phyloP scores from a whole-genome alignment of 2,329 filamentous ascomycete genomes.

The Thelonectria rubi region DNA sequence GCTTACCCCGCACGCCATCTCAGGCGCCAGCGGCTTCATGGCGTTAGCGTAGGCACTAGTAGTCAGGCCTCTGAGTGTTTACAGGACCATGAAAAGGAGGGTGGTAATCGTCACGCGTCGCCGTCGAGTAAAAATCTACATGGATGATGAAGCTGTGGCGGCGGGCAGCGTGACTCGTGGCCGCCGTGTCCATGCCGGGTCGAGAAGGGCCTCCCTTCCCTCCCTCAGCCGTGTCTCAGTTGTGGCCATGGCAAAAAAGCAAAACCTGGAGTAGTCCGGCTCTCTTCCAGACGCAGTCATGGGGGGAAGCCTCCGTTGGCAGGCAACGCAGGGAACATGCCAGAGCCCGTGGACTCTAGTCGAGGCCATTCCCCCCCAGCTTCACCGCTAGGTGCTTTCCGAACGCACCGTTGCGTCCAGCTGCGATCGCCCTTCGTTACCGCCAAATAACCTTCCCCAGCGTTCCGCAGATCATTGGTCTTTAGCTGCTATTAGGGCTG shows the following conservation, averaged over 20 bases:
- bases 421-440: not conserved
- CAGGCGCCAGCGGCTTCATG: not conserved
- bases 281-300: not conserved
- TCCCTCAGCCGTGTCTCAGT: not conserved
- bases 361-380: not conserved
- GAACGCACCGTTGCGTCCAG: not conserved
- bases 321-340: conserved; percentile 2
- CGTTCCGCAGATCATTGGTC: not conserved
- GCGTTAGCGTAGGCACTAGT: not conserved
- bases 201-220: not conserved
- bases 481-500: not conserved
- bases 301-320: not conserved
- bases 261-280: not conserved
- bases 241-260: not conserved
- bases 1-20: conserved; percentile 2
- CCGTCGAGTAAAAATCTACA: not conserved
- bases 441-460: not conserved
- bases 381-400: conserved; percentile 2
- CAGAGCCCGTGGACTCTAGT: not conserved
- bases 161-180: not conserved
- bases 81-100: not conserved
- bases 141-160: not conserved
- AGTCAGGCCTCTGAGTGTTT: not conserved
- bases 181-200: not conserved
- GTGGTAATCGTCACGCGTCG: not conserved